These are phyloP conservation scores for Gaultheria prostrata DNA, from an alignment of 148 eudicot species.

Conservation along the genomic window DNA sequence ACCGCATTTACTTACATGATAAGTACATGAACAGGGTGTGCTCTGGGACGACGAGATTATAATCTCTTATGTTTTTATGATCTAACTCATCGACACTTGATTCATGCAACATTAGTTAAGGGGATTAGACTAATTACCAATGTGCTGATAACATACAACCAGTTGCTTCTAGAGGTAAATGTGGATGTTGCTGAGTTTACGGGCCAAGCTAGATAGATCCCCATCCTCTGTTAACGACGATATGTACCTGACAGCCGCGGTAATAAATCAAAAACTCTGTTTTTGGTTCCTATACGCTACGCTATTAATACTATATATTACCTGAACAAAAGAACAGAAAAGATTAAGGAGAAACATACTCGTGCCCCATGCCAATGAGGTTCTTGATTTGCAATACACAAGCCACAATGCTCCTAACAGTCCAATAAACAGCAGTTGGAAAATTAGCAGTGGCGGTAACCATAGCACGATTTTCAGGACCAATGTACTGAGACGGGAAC, in stretches of 20 bases:
- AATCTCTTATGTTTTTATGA: background rate
- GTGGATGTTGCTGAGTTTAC: constrained; percentile 67
- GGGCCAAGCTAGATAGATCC: constrained; percentile 87
- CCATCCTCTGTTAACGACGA: constrained; percentile 56
- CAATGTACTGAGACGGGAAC: constrained; percentile 66
- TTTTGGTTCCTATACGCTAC: background rate
- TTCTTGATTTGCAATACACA: constrained; percentile 59
- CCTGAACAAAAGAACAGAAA: too few species aligned
- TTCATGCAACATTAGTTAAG: background rate
- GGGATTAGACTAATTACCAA: constrained; percentile 39
- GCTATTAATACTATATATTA: background rate
- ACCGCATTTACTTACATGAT: background rate
- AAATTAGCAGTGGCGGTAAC: constrained; percentile 51
- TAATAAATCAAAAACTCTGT: background rate
- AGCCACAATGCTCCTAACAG: constrained; percentile 76
- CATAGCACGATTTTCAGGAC: constrained; percentile 55
- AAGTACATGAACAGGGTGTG: too few species aligned
- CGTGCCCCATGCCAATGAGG: constrained; percentile 65
- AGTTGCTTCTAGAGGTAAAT: constrained; percentile 70
- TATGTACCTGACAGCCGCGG: constrained; percentile 33
- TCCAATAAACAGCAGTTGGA: constrained; percentile 93
- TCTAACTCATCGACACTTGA: too few species aligned
- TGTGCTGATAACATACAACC: constrained; percentile 60
- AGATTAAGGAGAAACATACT: constrained; percentile 35
- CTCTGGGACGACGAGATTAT: too few species aligned